Evolutionary conservation across 2,329 filamentous ascomycete genomes (phyloP), one percentile per base, ranked within the genome.

Genomic region (Aspergillus tubingensis): DNA sequence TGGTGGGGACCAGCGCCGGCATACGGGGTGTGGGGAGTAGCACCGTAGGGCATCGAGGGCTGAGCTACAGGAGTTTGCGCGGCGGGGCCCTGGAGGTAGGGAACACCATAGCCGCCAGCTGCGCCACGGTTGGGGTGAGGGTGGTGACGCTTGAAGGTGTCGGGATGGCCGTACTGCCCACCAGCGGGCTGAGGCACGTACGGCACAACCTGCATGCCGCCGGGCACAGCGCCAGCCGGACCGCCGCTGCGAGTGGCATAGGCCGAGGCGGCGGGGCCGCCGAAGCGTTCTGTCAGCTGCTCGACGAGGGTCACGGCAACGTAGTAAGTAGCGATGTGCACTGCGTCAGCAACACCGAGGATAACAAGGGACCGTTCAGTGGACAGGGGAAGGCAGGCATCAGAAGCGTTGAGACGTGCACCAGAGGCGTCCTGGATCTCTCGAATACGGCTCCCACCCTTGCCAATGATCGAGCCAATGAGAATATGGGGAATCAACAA

Each of bases 341-440:
- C 94, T 60, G 95, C 94, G 81, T 99, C 95, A 57, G 95, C 95
- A 60, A 99, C 95, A 76, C 95, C 95, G 79, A 98, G 92, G 30
- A 99, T 93, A 54, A 99, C 94, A 52, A 99, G 86, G n/a, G 95
- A 98, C 51, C 95, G 91, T 80, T 99, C 95, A 61, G 92, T 96
- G 17, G 95, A 99, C 62, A 97, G 85, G 52, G 95, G 95, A 58
- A 99, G 85, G 74, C 93, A 96, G 5, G 92, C 90, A 76, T 98
- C 95, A 6, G 95, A 99, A 25, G 95, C 95, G 77, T 99, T 99
- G 49, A 99, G 86, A 64, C 96, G 90, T 57, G 95, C 95, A 62
- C 96, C 96, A 15, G 95, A 99, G 19, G 93, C 93, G 75, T 99
- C 95, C 77, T 99, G 95, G 64, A 99, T 99, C 80, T 99, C 95